Base-by-base conservation (phyloP, 164 flowering plant species). In the Chimonanthus salicifolius region DNA sequence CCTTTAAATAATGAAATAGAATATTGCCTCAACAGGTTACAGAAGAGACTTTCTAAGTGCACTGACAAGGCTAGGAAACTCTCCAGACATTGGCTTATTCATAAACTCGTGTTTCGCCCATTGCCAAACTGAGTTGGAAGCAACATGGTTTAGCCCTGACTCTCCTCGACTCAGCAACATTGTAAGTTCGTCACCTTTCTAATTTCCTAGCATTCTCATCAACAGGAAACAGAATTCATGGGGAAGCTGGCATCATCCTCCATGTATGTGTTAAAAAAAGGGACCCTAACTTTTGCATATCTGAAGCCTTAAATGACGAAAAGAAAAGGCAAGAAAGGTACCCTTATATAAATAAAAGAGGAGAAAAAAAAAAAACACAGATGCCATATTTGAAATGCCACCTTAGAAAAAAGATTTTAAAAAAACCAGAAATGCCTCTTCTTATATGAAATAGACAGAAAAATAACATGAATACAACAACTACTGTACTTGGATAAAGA, bases 51-150 rank as follows among this genome's bases (percentile, higher is more conserved):
- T 94, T 79, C 64, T 94, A 49, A 77, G 20, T 47, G 88, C 93
- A 67, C 13, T 94, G 81, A 16, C n/a, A 58, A 80, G 71, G 49
- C 50, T 88, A 3, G 84, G 85, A 3, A 73, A 9, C 67, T 84
- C 89, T 63, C 13, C 80, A 13, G 72, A 87, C 0, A 84, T 83
- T 74, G 98, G 99, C 49, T 72, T 86, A 78, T 94, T 87, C 67
- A 82, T 92, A 50, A 88, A 92, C 77, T 84, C 96, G 18, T 94
- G 99, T 82, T 94, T 85, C 69, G 85, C 88, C 9, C 98, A 93
- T 63, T 92, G 97, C 87, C 99, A 94, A 80, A 82, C 95, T 4
- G 98, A 83, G 84, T 82, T 73, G 80, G 96, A 94, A 71, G 94
- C 84, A 75, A 84, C 90, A 18, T 94, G 99, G 99, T 76, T 89